Evolutionary conservation across 306 rosid genomes (phyloP).

Genomic region (Crataegus laevigata): DNA sequence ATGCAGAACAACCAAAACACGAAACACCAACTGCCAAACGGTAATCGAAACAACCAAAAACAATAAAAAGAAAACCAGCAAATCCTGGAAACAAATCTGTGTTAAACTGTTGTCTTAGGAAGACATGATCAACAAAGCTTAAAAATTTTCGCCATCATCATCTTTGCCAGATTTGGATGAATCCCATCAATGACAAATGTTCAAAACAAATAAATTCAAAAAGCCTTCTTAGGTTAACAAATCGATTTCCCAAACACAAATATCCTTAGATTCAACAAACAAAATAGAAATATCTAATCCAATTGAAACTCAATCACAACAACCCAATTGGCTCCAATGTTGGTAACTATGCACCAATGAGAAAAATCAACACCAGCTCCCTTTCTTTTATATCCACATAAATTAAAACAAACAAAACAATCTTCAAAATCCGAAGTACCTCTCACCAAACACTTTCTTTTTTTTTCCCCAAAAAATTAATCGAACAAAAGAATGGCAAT

Average conservation of each 20-base stretch:
- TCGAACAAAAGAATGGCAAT: constrained; percentile 16
- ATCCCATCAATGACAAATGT: background rate
- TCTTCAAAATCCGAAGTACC: constrained; percentile 14
- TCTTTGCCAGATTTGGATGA: background rate
- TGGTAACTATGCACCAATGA: background rate
- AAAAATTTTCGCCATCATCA: background rate
- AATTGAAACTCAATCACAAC: constrained; percentile 3
- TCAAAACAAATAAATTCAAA: background rate
- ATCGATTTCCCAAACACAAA: background rate
- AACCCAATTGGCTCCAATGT: constrained; percentile 21
- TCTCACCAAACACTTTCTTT: constrained; percentile 17
- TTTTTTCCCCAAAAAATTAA: background rate
- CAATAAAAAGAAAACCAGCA: background rate
- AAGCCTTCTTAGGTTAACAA: background rate
- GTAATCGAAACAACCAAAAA: background rate
- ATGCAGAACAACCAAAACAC: constrained; percentile 12
- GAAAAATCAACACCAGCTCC: background rate
- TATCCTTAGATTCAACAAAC: background rate
- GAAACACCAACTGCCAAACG: constrained; percentile 10
- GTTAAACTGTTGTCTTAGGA: background rate
- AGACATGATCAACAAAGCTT: background rate
- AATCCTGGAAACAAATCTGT: background rate
- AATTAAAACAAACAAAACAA: background rate
- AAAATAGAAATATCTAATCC: background rate
- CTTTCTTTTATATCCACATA: background rate